Percentiles rank a stretch among this genome's conserved stretches.
Evolutionary conservation across 2,329 filamentous ascomycete genomes (phyloP).

Genomic region (Alternaria sp.): DNA sequence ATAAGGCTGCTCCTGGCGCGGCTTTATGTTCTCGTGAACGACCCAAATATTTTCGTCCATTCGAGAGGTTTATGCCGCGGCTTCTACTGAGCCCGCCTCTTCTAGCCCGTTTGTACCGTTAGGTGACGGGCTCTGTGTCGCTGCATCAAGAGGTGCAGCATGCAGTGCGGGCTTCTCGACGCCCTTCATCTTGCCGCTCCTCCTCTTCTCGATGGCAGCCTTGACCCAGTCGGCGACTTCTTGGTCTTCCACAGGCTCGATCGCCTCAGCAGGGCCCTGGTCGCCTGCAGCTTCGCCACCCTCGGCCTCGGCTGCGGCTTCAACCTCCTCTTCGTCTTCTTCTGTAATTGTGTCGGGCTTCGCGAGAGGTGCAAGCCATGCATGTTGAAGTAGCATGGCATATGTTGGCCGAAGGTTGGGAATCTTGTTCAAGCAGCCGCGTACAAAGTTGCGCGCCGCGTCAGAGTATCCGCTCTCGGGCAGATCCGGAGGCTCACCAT

Average conservation of each 20-base stretch:
- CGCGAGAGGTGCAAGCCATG: conserved; percentile 80
- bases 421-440: conserved; percentile 88
- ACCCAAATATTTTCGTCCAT: neutral
- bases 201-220: conserved; percentile 70
- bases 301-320: conserved; percentile 51
- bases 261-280: conserved; percentile 33
- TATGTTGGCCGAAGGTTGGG: conserved; percentile 94
- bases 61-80: conserved; percentile 16
- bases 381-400: conserved; percentile 83
- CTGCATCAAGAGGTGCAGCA: conserved; percentile 77
- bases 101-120: conserved; percentile 33
- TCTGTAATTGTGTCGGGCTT: conserved; percentile 78
- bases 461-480: conserved; percentile 80
- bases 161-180: conserved; percentile 80
- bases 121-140: conserved; percentile 56
- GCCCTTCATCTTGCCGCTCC: conserved; percentile 59
- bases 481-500: conserved; percentile 91
- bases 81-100: conserved; percentile 23
- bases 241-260: conserved; percentile 65
- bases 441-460: conserved; percentile 83
- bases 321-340: conserved; percentile 67
- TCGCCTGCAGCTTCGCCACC: conserved; percentile 49
- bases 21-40: neutral
- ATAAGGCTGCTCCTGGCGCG: neutral
- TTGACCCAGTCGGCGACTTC: conserved; percentile 90